phyloP scores from a whole-genome alignment of 768 basidiomycete species.

The Boletellus ananas region DNA sequence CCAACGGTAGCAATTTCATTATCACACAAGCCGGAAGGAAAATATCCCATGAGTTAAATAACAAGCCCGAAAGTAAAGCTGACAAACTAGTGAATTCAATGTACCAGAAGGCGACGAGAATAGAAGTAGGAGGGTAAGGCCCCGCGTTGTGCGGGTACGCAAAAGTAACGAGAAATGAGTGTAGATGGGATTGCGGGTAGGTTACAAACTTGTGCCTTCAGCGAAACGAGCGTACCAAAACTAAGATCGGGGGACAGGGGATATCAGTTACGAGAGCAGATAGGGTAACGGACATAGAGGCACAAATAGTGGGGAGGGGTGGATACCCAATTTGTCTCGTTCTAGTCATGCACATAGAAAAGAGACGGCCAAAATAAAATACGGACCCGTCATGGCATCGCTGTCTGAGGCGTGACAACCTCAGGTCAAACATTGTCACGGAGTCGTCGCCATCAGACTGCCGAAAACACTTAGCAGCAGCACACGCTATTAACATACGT shows the following conservation, averaged over 20 bases:
- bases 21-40: slow-evolving; percentile 38
- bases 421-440: slow-evolving; percentile 15
- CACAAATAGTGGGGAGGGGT: slow-evolving; percentile 16
- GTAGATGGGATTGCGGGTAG: slow-evolving; percentile 30
- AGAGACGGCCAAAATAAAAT: slow-evolving; percentile 19
- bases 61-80: slow-evolving; percentile 22
- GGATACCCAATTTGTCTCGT: slow-evolving; percentile 25
- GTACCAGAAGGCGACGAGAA: slow-evolving; percentile 12
- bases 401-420: slow-evolving; percentile 4
- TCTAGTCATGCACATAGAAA: slow-evolving; percentile 24
- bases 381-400: slow-evolving; percentile 11
- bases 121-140: slow-evolving; percentile 9
- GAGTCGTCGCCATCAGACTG: slow-evolving; percentile 34
- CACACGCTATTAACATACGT: background rate
- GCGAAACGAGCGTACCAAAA: slow-evolving; percentile 24
- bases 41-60: slow-evolving; percentile 36
- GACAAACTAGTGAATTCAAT: slow-evolving; percentile 18
- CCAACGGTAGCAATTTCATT: slow-evolving; percentile 34
- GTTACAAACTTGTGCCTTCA: slow-evolving; percentile 33
- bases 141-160: slow-evolving; percentile 13
- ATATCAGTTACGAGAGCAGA: slow-evolving; percentile 31
- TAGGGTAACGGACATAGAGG: slow-evolving; percentile 28
- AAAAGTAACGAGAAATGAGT: slow-evolving; percentile 26
- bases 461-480: slow-evolving; percentile 1
- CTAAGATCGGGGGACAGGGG: slow-evolving; percentile 16